Evolutionary conservation across 164 flowering plant genomes (phyloP).

Genomic region (Tetrastigma voinierianum): DNA sequence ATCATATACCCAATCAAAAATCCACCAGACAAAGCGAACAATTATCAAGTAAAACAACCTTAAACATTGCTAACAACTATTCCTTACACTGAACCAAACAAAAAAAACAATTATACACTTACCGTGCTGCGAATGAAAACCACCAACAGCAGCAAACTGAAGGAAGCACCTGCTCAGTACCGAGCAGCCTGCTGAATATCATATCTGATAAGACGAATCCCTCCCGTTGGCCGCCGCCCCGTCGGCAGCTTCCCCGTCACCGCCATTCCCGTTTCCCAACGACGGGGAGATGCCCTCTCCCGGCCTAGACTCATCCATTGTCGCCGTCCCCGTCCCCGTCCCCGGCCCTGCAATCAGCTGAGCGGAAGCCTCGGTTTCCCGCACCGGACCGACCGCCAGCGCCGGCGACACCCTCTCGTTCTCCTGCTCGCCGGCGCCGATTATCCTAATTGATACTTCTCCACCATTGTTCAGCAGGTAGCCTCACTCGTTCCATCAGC

Average conservation of each 20-base stretch:
- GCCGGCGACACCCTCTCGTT: slow-evolving; percentile 29
- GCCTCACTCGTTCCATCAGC: too few species aligned
- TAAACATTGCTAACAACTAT: too few species aligned
- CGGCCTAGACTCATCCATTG: slow-evolving; percentile 27
- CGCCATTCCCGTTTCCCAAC: slow-evolving; percentile 19
- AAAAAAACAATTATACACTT: too few species aligned
- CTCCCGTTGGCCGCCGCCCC: slow-evolving; percentile 48
- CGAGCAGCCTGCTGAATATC: slow-evolving; percentile 97
- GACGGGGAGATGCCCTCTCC: slow-evolving; percentile 39
- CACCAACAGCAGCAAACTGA: slow-evolving; percentile 83
- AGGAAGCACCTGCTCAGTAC: slow-evolving; percentile 93
- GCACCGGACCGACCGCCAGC: slow-evolving; percentile 25
- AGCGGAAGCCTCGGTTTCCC: slow-evolving; percentile 26
- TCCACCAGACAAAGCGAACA: too few species aligned
- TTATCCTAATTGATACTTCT: slow-evolving; percentile 92
- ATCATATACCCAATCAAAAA: too few species aligned
- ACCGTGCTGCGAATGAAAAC: slow-evolving; percentile 98
- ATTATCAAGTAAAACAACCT: too few species aligned
- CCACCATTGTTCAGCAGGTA: slow-evolving; percentile 48
- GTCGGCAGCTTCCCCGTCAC: slow-evolving; percentile 49
- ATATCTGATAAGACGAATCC: slow-evolving; percentile 88
- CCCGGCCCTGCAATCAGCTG: slow-evolving; percentile 10
- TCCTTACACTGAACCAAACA: too few species aligned
- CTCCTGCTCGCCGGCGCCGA: slow-evolving; percentile 74
- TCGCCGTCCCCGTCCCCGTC: slow-evolving; percentile 7